phyloP scores from a whole-genome alignment of 108 stramenopile genomes.

The Nitzschia palea region DNA sequence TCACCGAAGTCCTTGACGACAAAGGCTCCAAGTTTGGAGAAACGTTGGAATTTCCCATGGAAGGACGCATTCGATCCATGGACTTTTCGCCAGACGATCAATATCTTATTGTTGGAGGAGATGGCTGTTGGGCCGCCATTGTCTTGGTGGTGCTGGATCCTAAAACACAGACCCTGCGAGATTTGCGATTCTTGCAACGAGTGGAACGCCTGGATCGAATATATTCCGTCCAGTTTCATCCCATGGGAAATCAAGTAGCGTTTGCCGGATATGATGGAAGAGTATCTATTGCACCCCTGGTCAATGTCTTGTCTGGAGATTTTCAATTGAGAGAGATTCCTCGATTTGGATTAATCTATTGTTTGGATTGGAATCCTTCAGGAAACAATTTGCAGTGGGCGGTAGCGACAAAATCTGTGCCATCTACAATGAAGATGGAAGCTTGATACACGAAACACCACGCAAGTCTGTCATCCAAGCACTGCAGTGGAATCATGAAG shows the following conservation, averaged over 20 bases:
- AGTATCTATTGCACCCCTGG: conserved; percentile 27
- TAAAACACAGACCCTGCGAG: background rate
- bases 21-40: conserved; percentile 5
- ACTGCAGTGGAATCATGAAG: conserved; percentile 44
- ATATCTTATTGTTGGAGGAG: conserved; percentile 31
- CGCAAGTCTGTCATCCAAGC: conserved; percentile 25
- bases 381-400: conserved; percentile 38
- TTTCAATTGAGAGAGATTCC: conserved; percentile 15
- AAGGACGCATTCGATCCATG: conserved; percentile 27
- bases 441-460: conserved; percentile 18
- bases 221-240: conserved; percentile 45
- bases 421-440: conserved; percentile 16
- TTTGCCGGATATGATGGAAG: conserved; percentile 56
- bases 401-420: conserved; percentile 39
- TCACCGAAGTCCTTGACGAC: conserved; percentile 33
- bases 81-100: conserved; percentile 16
- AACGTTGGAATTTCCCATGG: conserved; percentile 18
- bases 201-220: conserved; percentile 51
- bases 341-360: conserved; percentile 34
- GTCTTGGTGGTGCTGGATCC: conserved; percentile 13
- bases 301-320: background rate
- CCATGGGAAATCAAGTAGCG: conserved; percentile 25
- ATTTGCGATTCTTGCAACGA: conserved; percentile 23
- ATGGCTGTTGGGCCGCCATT: conserved; percentile 31
- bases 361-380: conserved; percentile 50